A percentile compares a stretch with the other conserved stretches of the same genome.
Evolutionary conservation across 768 basidiomycete genomes (phyloP).

Genomic region (Lactarius akahatsu): DNA sequence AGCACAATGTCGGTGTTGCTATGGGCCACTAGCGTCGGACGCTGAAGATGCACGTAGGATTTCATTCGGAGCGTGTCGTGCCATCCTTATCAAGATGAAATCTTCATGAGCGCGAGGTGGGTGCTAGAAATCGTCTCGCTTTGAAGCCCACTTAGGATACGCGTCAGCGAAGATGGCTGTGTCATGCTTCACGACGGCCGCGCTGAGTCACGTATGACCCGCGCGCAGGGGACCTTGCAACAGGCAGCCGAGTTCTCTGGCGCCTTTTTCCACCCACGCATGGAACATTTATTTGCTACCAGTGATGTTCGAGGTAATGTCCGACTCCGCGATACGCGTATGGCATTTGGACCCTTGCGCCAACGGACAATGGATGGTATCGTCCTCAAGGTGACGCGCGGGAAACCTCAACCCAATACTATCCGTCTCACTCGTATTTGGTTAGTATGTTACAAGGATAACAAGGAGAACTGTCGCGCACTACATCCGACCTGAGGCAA

Average conservation of each 20-base stretch:
- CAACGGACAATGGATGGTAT: constrained; percentile 51
- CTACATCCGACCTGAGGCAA: constrained; percentile 62
- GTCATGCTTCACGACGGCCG: constrained; percentile 64
- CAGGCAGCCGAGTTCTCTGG: constrained; percentile 58
- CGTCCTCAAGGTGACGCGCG: constrained; percentile 48
- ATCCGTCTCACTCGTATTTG: not conserved
- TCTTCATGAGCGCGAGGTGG: constrained; percentile 71
- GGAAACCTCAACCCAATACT: constrained; percentile 24
- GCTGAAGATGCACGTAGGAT: constrained; percentile 43
- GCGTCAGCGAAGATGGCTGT: constrained; percentile 64
- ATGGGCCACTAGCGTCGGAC: constrained; percentile 5
- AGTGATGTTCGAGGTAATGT: constrained; percentile 59
- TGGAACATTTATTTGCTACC: constrained; percentile 68
- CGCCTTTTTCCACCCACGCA: constrained; percentile 63
- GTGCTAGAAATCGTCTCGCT: constrained; percentile 14
- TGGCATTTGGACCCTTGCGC: constrained; percentile 62
- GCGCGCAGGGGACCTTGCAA: constrained; percentile 53
- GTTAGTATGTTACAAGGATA: constrained; percentile 47
- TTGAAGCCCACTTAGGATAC: not conserved
- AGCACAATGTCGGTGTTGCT: constrained; percentile 31
- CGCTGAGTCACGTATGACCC: constrained; percentile 34
- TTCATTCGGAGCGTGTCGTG: constrained; percentile 63
- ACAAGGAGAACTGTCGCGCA: constrained; percentile 42
- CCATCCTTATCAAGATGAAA: constrained; percentile 64
- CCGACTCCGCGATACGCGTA: constrained; percentile 66